phyloP scores from a whole-genome alignment of 2,329 filamentous ascomycete genomes.

The Hypoxylon sp. region DNA sequence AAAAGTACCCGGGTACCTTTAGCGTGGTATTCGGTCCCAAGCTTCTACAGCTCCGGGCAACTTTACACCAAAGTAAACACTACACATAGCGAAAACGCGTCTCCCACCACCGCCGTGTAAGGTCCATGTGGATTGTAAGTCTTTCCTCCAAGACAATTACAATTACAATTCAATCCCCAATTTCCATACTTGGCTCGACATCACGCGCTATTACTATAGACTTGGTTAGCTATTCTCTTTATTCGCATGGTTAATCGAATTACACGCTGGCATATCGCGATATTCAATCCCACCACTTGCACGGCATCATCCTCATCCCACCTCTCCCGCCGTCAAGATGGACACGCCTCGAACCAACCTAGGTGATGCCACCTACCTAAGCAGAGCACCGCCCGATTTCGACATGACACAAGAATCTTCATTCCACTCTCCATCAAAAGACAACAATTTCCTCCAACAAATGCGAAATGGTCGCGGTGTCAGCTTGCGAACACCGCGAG shows the following conservation, averaged over 20 bases:
- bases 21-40: slow-evolving; percentile 3
- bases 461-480: slow-evolving; percentile 75
- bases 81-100: slow-evolving; percentile 39
- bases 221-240: slow-evolving; percentile 21
- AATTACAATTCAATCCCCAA: neutral
- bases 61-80: slow-evolving; percentile 58
- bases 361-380: slow-evolving; percentile 86
- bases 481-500: slow-evolving; percentile 80
- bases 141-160: slow-evolving; percentile 1
- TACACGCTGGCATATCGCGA: slow-evolving; percentile 25
- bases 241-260: slow-evolving; percentile 37
- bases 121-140: slow-evolving; percentile 7
- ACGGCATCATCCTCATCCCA: slow-evolving; percentile 25
- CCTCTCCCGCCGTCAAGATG: slow-evolving; percentile 56
- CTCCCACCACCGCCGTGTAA: slow-evolving; percentile 19
- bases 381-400: slow-evolving; percentile 74
- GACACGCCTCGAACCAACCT: slow-evolving; percentile 89
- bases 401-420: slow-evolving; percentile 90
- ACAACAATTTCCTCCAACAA: slow-evolving; percentile 80
- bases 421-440: slow-evolving; percentile 83
- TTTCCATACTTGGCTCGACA: neutral
- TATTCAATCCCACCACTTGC: slow-evolving; percentile 20
- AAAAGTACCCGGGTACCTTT: neutral
- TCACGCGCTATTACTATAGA: neutral
- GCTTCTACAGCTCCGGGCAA: slow-evolving; percentile 13